phyloP scores from a whole-genome alignment of 352 stramenopile genomes.

The Pythium rishiriense region DNA sequence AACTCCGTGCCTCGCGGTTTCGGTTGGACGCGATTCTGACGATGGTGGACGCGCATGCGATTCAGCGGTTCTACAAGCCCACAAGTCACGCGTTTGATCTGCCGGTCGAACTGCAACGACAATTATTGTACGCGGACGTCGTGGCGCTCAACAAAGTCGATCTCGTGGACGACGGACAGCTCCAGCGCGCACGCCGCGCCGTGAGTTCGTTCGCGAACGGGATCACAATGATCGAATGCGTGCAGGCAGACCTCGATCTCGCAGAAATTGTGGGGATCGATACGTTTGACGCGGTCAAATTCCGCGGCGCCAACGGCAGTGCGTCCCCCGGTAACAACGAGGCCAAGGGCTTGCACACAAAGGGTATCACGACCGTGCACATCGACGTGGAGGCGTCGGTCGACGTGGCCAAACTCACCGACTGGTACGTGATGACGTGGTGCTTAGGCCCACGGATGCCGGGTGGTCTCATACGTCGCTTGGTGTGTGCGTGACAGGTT shows the following conservation, averaged over 20 bases:
- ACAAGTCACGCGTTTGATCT: slow-evolving; percentile 33
- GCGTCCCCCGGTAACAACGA: slow-evolving; percentile 12
- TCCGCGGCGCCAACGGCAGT: slow-evolving; percentile 27
- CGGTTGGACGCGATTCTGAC: slow-evolving; percentile 95
- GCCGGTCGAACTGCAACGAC: slow-evolving; percentile 61
- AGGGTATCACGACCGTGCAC: slow-evolving; percentile 54
- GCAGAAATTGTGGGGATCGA: slow-evolving; percentile 61
- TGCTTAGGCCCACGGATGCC: too few species aligned
- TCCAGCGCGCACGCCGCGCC: slow-evolving; percentile 33
- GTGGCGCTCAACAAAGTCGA: slow-evolving; percentile 79
- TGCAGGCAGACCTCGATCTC: slow-evolving; percentile 55
- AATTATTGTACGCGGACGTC: slow-evolving; percentile 70
- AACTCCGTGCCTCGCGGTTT: slow-evolving; percentile 88
- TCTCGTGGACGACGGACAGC: slow-evolving; percentile 37
- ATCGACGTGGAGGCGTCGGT: slow-evolving; percentile 51
- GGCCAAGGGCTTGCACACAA: slow-evolving; percentile 39
- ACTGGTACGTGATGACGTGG: slow-evolving; percentile 38
- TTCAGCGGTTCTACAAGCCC: slow-evolving; percentile 43
- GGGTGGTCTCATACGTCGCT: too few species aligned
- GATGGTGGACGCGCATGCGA: slow-evolving; percentile 91
- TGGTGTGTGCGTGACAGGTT: slow-evolving; percentile 29
- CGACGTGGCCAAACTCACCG: slow-evolving; percentile 50
- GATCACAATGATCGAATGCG: slow-evolving; percentile 39
- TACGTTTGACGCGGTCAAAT: slow-evolving; percentile 70
- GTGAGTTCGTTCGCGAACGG: slow-evolving; percentile 55